Evolutionary conservation across 768 basidiomycete species (phyloP), one percentile per base, ranked within the genome.

Genomic region (Kwoniella dendrophila): DNA sequence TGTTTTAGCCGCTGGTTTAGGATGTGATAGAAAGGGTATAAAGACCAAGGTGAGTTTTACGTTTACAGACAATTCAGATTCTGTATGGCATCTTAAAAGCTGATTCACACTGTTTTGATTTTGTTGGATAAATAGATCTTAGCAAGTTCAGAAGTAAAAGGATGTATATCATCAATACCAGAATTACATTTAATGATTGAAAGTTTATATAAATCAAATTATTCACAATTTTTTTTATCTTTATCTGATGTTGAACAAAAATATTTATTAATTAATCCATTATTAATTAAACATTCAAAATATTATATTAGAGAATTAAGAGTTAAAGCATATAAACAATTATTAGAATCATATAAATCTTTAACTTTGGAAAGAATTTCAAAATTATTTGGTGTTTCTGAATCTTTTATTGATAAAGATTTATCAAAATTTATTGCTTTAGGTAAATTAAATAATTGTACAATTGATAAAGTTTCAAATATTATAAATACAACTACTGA

Each of bases 241-340:
- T 85, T 98, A 20, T 92, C 93, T 18, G 88, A 88, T 14, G 87
- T 97, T 58, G 94, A 97, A 79, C 87, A 92, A 79, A 85, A 85
- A 1, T 86, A 89, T 72, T 87, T 98, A 66, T 80, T 92, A n/a
- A 88, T 92, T 12, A 93, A 90, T 2, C 89, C 90, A 41, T 81
- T 93, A 61, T 85, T 98, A 48, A 84, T 87, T 1, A 89, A 88
- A 0, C 96, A 98, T 77, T 84, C 91, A 0, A 86, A 90, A 7
- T 95, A 83, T 81, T 97, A 96, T 78, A 84, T 93, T 30, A 88
- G 95, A 60, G 95, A 97, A 79, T 92, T 97, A 90, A 87, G 96
- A 33, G 92, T 98, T 67, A 86, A 89, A 20, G 93, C 94, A 0
- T 98, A 96, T 80, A 81, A 84, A 27, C 95, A 98, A 72, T 83